Base-by-base conservation (phyloP, 108 stramenopile genomes). In the Skeletonema potamos region DNA sequence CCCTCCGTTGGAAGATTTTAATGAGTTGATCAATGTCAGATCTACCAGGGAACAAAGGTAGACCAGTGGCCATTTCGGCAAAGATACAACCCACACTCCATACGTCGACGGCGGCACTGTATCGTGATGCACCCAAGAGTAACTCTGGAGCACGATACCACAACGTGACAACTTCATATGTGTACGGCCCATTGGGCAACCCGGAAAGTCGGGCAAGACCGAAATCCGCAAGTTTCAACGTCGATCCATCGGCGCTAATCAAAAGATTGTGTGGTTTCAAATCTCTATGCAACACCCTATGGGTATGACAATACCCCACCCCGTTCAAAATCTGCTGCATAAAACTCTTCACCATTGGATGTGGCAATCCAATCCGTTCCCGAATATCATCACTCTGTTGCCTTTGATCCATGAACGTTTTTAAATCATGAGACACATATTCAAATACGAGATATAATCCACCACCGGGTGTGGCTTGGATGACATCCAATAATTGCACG, bases 61-160 rank as follows among this genome's bases (percentile, higher is more conserved):
- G 82, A 11, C 96, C 93, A 1, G 89, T 93, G 18, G 97, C 88
- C 90, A 98, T 93, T 86, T 99, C 98, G 27, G 96, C 98, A 76
- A 99, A 85, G 74, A 99, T 97, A 83, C 98, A 99, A 12, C 99
- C 99, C 26, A 94, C 77, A 51, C 91, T 89, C 98, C 99, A 99
- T 2, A 95, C 85, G 81, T 99, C 99, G 7, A 99, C 92, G 0
- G 96, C 82, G 6, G 90, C 87, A 11, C 83, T 89, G 71, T 99
- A 98, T 28, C 84, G 85, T 58, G 83, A 84, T 55, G 94, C 88
- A 17, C 97, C 97, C 36, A 98, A 73, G 15, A 98, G 85, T 13
- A 99, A 83, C 87, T 99, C 99, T 2, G 99, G 99, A 15, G 98
- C 94, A 46, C 99, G 94, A 59, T 98, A 99, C 97, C 98, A 98